These are phyloP conservation scores for Albifimbria verrucaria DNA, from an alignment of 2,329 filamentous ascomycete species.

Conservation along the genomic window DNA sequence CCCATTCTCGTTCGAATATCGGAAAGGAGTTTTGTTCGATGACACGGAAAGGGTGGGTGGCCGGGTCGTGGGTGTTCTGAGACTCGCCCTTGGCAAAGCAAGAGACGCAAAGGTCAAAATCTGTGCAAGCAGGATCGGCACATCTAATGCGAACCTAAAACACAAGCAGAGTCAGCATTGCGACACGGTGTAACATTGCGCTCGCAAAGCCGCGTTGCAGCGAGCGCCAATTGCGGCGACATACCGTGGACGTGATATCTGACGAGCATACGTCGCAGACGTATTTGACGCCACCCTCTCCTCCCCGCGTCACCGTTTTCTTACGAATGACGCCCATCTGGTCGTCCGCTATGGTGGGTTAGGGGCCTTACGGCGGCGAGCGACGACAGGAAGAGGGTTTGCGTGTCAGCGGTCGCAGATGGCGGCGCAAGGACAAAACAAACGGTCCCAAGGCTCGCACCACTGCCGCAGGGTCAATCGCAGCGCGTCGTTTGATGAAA, in stretches of 20 bases:
- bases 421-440: slow-evolving; percentile 12
- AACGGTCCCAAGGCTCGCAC: slow-evolving; percentile 13
- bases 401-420: slow-evolving; percentile 5
- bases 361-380: slow-evolving; percentile 1
- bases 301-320: slow-evolving; percentile 82
- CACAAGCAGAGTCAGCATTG: background rate
- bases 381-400: background rate
- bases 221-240: slow-evolving; percentile 32
- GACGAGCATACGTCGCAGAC: slow-evolving; percentile 96
- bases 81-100: slow-evolving; percentile 84
- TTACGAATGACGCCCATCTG: slow-evolving; percentile 93
- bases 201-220: slow-evolving; percentile 4
- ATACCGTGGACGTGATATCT: slow-evolving; percentile 93
- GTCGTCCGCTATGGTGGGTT: slow-evolving; percentile 13
- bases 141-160: slow-evolving; percentile 88
- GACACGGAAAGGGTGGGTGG: slow-evolving; percentile 83
- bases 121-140: slow-evolving; percentile 76
- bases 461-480: slow-evolving; percentile 8
- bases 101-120: slow-evolving; percentile 95
- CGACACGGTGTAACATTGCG: background rate
- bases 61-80: slow-evolving; percentile 81
- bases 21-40: slow-evolving; percentile 99
- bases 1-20: slow-evolving; percentile 93
- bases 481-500: slow-evolving; percentile 28
- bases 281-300: slow-evolving; percentile 88